Conservation (phyloP, 306 rosid genomes). For the Prunus padus region DNA sequence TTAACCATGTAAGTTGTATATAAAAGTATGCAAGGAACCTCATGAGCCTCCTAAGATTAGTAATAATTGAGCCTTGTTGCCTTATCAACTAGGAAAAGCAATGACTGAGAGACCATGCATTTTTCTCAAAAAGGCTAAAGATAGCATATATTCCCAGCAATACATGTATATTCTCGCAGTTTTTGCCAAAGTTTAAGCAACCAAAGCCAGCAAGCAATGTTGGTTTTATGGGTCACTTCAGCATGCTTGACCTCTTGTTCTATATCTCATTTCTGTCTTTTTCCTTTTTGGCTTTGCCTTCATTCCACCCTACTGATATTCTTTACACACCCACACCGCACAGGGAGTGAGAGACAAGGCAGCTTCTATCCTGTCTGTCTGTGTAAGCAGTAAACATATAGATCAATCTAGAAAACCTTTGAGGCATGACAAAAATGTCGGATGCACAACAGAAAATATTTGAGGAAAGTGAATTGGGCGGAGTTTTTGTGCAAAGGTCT, state of each 20-base stretch:
- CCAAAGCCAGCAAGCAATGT: neutral
- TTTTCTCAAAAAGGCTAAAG: too few species aligned
- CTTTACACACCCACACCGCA: neutral
- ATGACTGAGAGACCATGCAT: neutral
- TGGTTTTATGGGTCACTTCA: neutral
- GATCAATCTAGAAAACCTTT: neutral
- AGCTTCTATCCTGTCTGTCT: too few species aligned
- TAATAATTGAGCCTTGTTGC: neutral
- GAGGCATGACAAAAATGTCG: neutral
- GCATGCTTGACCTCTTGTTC: neutral
- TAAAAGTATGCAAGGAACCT: slow-evolving; percentile 12
- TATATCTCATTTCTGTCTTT: neutral
- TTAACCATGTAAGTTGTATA: slow-evolving; percentile 9
- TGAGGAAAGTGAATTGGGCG: neutral
- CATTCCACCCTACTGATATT: neutral
- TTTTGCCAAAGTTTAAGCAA: neutral
- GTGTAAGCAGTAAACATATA: neutral
- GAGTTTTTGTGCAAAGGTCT: neutral
- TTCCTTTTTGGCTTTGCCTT: neutral
- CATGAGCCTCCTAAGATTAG: neutral
- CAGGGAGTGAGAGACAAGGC: neutral
- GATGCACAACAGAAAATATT: neutral
- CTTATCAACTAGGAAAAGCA: neutral
- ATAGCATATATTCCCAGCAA: too few species aligned
- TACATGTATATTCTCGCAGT: neutral